phyloP scores from a whole-genome alignment of 495 filamentous ascomycete genomes.

The Stereocaulon alpinum region DNA sequence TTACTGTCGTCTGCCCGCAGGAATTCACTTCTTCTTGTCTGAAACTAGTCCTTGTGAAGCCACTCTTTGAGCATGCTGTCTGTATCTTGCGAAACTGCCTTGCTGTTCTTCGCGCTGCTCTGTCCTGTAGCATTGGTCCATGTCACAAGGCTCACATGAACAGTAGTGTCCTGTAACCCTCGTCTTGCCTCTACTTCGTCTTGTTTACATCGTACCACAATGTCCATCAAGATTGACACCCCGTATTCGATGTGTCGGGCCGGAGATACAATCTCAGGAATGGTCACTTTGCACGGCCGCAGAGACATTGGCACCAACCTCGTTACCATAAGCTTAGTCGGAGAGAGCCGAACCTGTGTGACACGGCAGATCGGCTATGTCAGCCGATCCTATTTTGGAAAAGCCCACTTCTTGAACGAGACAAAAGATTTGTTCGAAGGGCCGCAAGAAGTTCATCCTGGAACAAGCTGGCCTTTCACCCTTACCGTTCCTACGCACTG shows the following conservation, averaged over 20 bases:
- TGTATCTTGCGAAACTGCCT: neutral
- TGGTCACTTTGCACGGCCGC: neutral
- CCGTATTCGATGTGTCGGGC: neutral
- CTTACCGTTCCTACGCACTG: slow-evolving; percentile 2
- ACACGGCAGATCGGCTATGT: neutral
- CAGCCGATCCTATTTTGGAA: neutral
- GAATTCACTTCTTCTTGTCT: too few relatives aligned
- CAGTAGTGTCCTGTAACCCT: neutral
- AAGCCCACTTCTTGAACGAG: neutral
- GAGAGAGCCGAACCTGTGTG: neutral
- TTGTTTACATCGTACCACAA: neutral
- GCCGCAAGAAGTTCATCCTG: slow-evolving; percentile 4
- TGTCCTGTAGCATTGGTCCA: neutral
- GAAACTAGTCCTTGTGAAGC: too few relatives aligned
- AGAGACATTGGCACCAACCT: neutral
- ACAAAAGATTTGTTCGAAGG: neutral
- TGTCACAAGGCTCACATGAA: neutral
- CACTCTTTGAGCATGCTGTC: neutral
- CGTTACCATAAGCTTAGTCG: slow-evolving; percentile 11
- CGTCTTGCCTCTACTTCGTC: neutral
- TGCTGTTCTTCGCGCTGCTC: too few relatives aligned
- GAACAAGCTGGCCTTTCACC: slow-evolving; percentile 1
- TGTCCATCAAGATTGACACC: slow-evolving; percentile 10
- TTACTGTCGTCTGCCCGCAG: too few relatives aligned
- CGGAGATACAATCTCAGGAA: neutral